Conservation (phyloP, 768 basidiomycete genomes). For the Harrya chromipes region DNA sequence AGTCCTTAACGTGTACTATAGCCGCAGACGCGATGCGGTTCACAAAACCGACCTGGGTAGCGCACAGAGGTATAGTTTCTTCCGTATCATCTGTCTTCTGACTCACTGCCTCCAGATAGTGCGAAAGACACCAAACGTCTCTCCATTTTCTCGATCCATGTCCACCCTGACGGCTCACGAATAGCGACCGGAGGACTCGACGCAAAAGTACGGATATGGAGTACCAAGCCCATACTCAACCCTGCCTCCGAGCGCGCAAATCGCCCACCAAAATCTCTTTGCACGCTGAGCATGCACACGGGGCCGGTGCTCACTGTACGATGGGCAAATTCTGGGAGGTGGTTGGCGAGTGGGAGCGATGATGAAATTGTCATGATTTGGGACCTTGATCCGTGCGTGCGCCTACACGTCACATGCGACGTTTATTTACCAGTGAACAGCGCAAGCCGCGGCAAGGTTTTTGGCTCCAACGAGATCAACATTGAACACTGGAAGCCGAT, state of each 20-base stretch:
- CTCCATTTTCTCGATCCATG: slow-evolving; percentile 89
- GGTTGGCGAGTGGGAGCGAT: slow-evolving; percentile 95
- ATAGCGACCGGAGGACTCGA: slow-evolving; percentile 98
- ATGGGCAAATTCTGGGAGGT: slow-evolving; percentile 92
- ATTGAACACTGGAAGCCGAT: slow-evolving; percentile 97
- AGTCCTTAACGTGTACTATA: no score
- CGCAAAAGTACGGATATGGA: slow-evolving; percentile 96
- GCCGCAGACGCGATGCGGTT: slow-evolving; percentile 57
- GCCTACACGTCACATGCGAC: background rate
- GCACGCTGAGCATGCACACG: slow-evolving; percentile 90
- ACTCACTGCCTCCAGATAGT: slow-evolving; percentile 29
- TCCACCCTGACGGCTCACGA: slow-evolving; percentile 93
- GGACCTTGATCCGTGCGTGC: slow-evolving; percentile 89
- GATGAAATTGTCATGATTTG: slow-evolving; percentile 96
- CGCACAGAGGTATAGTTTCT: slow-evolving; percentile 56
- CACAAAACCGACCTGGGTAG: slow-evolving; percentile 87
- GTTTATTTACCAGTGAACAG: slow-evolving; percentile 36
- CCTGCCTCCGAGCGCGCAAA: slow-evolving; percentile 61
- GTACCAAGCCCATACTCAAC: slow-evolving; percentile 91
- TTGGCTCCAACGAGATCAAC: slow-evolving; percentile 94
- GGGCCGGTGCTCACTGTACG: slow-evolving; percentile 89
- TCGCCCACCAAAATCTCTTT: slow-evolving; percentile 80
- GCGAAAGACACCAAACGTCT: slow-evolving; percentile 60
- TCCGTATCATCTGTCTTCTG: background rate
- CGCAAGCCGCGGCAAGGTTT: slow-evolving; percentile 79